Evolutionary conservation across 1,284 basidiomycete genomes (phyloP).

Genomic region (Moesziomyces sp.): DNA sequence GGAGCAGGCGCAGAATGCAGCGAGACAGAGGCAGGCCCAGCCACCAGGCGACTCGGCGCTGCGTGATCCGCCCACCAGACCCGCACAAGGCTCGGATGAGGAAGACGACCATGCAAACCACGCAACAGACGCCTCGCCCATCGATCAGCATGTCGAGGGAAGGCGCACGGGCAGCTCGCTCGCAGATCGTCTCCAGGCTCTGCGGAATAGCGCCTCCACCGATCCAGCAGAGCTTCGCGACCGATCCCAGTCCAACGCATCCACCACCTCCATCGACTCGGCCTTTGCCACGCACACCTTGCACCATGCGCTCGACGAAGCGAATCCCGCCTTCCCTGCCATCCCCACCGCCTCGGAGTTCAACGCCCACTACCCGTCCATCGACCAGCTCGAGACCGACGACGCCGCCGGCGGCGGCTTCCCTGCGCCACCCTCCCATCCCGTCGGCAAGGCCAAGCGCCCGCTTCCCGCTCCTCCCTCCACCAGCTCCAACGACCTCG

Average conservation of each 20-base stretch:
- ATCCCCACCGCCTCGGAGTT: conserved; percentile 52
- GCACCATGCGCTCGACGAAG: conserved; percentile 11
- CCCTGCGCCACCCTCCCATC: conserved; percentile 43
- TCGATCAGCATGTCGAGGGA: conserved; percentile 35
- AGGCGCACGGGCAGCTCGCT: conserved; percentile 35
- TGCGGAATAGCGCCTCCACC: conserved; percentile 32
- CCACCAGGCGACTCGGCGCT: conserved; percentile 36
- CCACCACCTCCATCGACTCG: conserved; percentile 6
- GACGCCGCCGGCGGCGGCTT: conserved; percentile 20
- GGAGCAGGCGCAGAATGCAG: conserved; percentile 28
- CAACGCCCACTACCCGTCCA: conserved; percentile 48
- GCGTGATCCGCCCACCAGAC: conserved; percentile 1
- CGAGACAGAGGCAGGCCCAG: conserved; percentile 17
- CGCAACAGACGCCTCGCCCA: conserved; percentile 39
- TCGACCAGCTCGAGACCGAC: conserved; percentile 59
- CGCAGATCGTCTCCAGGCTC: conserved; percentile 45
- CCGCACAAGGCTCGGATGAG: conserved; percentile 8
- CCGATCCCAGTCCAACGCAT: conserved; percentile 23
- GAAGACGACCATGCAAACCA: conserved; percentile 33
- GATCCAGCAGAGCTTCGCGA: conserved; percentile 41
- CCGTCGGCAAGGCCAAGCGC: conserved; percentile 33
- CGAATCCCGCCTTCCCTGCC: conserved; percentile 20
- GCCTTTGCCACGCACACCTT: conserved; percentile 30
- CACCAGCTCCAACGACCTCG: conserved; percentile 31
- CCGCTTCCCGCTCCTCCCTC: conserved; percentile 48